A percentile compares a stretch with the other conserved stretches of the same genome.
These are phyloP conservation scores for Lasiosphaeris hirsuta DNA, from an alignment of 495 filamentous ascomycete species.

Conservation along the genomic window DNA sequence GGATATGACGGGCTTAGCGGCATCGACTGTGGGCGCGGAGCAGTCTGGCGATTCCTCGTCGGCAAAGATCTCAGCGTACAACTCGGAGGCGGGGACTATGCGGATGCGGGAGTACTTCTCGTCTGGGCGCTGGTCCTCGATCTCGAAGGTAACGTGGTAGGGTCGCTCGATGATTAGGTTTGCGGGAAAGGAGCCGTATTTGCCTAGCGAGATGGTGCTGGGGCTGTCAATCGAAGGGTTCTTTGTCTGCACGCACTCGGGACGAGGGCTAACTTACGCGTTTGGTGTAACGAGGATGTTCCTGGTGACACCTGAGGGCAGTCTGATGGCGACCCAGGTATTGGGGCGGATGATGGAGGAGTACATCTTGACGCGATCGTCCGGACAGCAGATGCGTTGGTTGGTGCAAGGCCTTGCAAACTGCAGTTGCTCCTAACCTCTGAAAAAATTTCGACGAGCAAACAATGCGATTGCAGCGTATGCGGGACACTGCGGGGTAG, in stretches of 20 bases:
- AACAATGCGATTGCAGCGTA: background rate
- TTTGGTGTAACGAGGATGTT: slow-evolving; percentile 66
- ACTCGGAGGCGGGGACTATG: slow-evolving; percentile 74
- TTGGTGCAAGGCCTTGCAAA: background rate
- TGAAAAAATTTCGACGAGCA: background rate
- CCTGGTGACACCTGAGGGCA: slow-evolving; percentile 65
- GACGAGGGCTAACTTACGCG: slow-evolving; percentile 58
- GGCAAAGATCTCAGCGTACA: slow-evolving; percentile 75
- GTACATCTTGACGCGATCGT: slow-evolving; percentile 34
- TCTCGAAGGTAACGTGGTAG: slow-evolving; percentile 85
- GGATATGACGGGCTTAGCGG: slow-evolving; percentile 30
- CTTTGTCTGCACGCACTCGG: background rate
- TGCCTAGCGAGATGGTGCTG: slow-evolving; percentile 80
- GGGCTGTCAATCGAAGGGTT: background rate
- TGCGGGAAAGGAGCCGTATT: slow-evolving; percentile 82
- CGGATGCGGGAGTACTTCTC: slow-evolving; percentile 60
- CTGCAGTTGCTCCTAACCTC: no score
- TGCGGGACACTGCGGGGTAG: slow-evolving; percentile 1
- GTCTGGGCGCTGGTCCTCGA: slow-evolving; percentile 63
- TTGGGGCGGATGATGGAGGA: slow-evolving; percentile 56
- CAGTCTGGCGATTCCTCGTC: slow-evolving; percentile 43
- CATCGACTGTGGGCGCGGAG: slow-evolving; percentile 31
- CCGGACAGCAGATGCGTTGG: background rate
- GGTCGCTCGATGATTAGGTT: slow-evolving; percentile 86
- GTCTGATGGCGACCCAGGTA: slow-evolving; percentile 60